Conservation (phyloP, 352 stramenopile species). For the Elongisporangium undulatum region DNA sequence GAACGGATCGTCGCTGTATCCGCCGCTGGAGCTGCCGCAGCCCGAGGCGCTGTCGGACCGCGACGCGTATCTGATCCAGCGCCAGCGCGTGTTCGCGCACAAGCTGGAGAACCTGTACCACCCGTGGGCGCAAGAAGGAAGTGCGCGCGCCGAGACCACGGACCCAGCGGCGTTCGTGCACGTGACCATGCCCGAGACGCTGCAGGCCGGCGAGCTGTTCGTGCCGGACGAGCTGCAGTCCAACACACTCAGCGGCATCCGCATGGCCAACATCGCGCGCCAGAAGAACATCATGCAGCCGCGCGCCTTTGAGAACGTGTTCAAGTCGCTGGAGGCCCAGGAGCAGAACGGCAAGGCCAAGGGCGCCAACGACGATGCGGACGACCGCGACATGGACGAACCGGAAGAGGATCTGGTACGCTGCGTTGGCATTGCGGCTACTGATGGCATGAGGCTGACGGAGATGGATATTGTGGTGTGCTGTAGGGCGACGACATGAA, state of each 20-base stretch:
- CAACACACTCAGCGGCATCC: conserved; percentile 47
- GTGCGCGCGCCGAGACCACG: conserved; percentile 8
- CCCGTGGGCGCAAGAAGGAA: conserved; percentile 39
- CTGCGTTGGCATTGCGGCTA: background rate
- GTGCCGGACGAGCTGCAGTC: conserved; percentile 56
- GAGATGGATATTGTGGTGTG: background rate
- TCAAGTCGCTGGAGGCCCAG: conserved; percentile 65
- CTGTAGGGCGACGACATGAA: conserved; percentile 61
- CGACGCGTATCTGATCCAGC: conserved; percentile 66
- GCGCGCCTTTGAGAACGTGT: conserved; percentile 60
- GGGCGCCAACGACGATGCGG: conserved; percentile 26
- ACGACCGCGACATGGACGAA: conserved; percentile 60
- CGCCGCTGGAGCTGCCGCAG: conserved; percentile 55
- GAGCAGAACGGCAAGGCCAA: conserved; percentile 62
- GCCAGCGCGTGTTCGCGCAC: conserved; percentile 59
- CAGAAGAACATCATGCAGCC: conserved; percentile 55
- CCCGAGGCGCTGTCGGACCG: conserved; percentile 47
- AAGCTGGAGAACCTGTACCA: conserved; percentile 71
- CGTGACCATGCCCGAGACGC: conserved; percentile 50
- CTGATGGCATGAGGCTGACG: background rate
- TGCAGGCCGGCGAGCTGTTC: conserved; percentile 55
- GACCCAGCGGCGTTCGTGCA: conserved; percentile 53
- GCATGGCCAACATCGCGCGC: conserved; percentile 11
- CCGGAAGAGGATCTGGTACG: conserved; percentile 51
- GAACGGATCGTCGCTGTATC: conserved; percentile 42